These are phyloP conservation scores for Inosperma sp. DNA, from an alignment of 768 basidiomycete genomes.

Conservation along the genomic window DNA sequence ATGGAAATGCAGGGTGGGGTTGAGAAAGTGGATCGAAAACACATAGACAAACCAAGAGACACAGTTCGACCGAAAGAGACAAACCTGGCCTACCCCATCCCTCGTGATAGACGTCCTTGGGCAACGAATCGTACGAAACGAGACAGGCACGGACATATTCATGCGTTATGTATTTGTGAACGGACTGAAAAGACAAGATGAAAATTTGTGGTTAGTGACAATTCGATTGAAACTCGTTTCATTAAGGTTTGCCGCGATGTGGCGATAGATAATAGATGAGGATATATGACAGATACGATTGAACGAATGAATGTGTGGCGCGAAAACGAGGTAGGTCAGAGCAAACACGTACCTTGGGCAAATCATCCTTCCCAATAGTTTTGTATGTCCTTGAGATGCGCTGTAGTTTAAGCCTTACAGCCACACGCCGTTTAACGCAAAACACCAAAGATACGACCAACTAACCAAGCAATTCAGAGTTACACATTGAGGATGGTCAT, in stretches of 20 bases:
- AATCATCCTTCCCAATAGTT: slow-evolving; percentile 48
- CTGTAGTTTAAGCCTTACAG: slow-evolving; percentile 59
- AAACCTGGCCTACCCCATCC: slow-evolving; percentile 75
- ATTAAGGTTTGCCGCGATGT: too few species aligned
- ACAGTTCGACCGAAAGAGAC: slow-evolving; percentile 12
- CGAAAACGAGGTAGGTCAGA: slow-evolving; percentile 8
- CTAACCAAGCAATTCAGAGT: slow-evolving; percentile 28
- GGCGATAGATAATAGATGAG: background rate
- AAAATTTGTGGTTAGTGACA: background rate
- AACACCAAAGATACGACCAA: slow-evolving; percentile 53
- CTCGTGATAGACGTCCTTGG: slow-evolving; percentile 58
- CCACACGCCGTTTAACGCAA: slow-evolving; percentile 65
- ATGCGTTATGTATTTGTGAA: slow-evolving; percentile 63
- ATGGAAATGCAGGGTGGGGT: background rate
- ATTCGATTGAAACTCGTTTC: too few species aligned
- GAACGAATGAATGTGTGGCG: background rate
- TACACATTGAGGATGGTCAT: background rate
- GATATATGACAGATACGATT: background rate
- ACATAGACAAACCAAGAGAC: background rate
- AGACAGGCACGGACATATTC: slow-evolving; percentile 75
- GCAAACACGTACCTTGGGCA: slow-evolving; percentile 49
- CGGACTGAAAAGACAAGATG: slow-evolving; percentile 39
- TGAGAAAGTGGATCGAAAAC: background rate
- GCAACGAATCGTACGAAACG: slow-evolving; percentile 65
- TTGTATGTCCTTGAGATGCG: slow-evolving; percentile 60